Evolutionary conservation across 129 eudicot genomes (phyloP).

Genomic region (Flaveria brownii): DNA sequence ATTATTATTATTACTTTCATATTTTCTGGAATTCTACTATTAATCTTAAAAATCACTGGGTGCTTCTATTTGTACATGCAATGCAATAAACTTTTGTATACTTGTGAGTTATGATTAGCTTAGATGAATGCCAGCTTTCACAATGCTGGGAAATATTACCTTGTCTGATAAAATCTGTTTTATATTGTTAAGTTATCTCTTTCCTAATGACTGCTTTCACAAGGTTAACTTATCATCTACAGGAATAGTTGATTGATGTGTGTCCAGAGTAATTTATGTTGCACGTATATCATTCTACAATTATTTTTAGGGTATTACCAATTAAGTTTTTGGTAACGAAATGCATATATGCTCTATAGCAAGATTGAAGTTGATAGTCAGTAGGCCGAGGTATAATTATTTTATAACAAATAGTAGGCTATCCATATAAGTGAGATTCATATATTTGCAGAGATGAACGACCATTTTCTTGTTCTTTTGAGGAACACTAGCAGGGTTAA

Average conservation of each 20-base stretch:
- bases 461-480: background rate
- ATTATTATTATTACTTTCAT: background rate
- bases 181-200: slow-evolving; percentile 1
- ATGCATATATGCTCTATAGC: background rate
- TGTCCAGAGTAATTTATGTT: background rate
- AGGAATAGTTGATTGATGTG: background rate
- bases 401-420: background rate
- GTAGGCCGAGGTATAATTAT: background rate
- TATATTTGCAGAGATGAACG: background rate
- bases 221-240: slow-evolving; percentile 5
- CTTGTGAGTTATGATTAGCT: background rate
- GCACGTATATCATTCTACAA: background rate
- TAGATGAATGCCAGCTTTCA: background rate
- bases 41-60: background rate
- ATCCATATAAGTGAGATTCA: background rate
- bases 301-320: background rate
- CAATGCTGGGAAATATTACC: background rate
- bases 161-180: background rate
- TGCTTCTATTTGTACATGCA: background rate
- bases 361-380: background rate
- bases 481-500: background rate
- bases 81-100: background rate
- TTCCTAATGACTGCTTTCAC: background rate
- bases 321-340: background rate
- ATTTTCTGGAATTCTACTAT: background rate